Evolutionary conservation across 306 rosid species (phyloP).

Genomic region (Vachellia collinsii): DNA sequence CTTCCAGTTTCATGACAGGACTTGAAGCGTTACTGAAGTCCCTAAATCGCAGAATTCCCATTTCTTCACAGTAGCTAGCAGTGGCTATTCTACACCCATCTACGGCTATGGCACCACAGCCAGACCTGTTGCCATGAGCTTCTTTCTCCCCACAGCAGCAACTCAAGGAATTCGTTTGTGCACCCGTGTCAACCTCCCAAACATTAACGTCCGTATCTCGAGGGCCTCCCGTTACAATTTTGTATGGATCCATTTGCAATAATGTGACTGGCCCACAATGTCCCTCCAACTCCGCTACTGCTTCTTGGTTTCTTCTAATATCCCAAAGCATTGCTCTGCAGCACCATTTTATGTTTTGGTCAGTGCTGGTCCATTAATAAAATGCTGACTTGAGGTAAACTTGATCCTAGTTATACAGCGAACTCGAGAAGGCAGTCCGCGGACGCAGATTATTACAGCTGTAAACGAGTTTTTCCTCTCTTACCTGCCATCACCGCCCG

Average conservation of each 20-base stretch:
- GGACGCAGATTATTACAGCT: conserved; percentile 12
- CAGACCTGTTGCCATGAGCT: conserved; percentile 4
- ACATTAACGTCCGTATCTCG: conserved; percentile 43
- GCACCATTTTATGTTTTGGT: conserved; percentile 17
- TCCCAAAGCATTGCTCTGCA: conserved; percentile 91
- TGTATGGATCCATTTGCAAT: conserved; percentile 73
- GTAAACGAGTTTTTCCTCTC: conserved; percentile 4
- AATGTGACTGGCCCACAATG: conserved; percentile 57
- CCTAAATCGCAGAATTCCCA: conserved; percentile 42
- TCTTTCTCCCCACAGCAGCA: conserved; percentile 30
- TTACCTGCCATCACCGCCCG: conserved; percentile 75
- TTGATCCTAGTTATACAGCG: conserved; percentile 3
- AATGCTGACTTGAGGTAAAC: conserved; percentile 2
- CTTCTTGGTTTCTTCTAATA: conserved; percentile 65
- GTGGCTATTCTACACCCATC: conserved; percentile 59
- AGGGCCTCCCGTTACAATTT: conserved; percentile 69
- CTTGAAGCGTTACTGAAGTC: conserved; percentile 57
- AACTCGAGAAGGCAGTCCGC: background rate
- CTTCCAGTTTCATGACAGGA: conserved; percentile 39
- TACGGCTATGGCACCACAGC: conserved; percentile 66
- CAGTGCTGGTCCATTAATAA: conserved; percentile 11
- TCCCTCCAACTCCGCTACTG: conserved; percentile 70
- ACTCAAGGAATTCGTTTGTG: conserved; percentile 50
- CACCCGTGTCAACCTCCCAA: conserved; percentile 70
- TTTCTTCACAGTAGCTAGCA: conserved; percentile 33